Percentiles rank a stretch among this genome's conserved stretches.
These are phyloP conservation scores for Calendula officinalis DNA, from an alignment of 129 eudicot genomes.

Conservation along the genomic window DNA sequence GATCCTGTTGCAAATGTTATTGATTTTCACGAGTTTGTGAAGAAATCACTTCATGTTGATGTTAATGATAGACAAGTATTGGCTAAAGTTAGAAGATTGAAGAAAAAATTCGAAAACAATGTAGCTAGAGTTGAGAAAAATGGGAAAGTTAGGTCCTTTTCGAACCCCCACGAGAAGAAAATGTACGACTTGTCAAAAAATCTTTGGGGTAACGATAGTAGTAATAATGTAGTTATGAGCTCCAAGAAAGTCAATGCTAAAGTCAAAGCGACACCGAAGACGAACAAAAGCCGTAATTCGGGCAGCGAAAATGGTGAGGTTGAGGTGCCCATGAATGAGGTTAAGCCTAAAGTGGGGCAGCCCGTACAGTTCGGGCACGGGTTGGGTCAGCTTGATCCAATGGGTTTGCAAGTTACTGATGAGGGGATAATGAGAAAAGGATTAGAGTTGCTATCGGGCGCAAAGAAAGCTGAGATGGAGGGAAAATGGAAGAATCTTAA, in stretches of 20 bases:
- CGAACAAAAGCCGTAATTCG: slow-evolving; percentile 16
- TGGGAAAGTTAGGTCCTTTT: slow-evolving; percentile 39
- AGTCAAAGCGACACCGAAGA: slow-evolving; percentile 29
- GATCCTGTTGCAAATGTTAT: slow-evolving; percentile 48
- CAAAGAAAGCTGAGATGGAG: slow-evolving; percentile 37
- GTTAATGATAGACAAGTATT: slow-evolving; percentile 47
- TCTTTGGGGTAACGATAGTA: slow-evolving; percentile 47
- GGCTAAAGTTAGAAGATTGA: slow-evolving; percentile 50
- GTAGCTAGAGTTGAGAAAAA: slow-evolving; percentile 20
- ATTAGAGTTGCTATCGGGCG: slow-evolving; percentile 24
- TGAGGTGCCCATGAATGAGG: slow-evolving; percentile 19
- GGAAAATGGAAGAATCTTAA: slow-evolving; percentile 42
- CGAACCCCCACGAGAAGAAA: slow-evolving; percentile 56
- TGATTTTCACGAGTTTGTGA: slow-evolving; percentile 58
- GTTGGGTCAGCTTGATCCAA: slow-evolving; percentile 4
- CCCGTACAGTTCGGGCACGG: neutral
- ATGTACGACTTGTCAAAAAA: slow-evolving; percentile 50
- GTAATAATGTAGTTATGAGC: slow-evolving; percentile 7
- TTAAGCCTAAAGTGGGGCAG: slow-evolving; percentile 16
- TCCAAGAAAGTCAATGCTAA: slow-evolving; percentile 24
- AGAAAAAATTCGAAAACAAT: slow-evolving; percentile 48
- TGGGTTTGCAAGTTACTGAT: slow-evolving; percentile 29
- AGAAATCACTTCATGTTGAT: slow-evolving; percentile 58
- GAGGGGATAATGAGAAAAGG: slow-evolving; percentile 36
- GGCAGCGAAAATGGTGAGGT: slow-evolving; percentile 24